Percentiles rank a stretch among this genome's conserved stretches.
phyloP scores from a whole-genome alignment of 1,139 yeast genomes.

The Geotrichum carabidarum region DNA sequence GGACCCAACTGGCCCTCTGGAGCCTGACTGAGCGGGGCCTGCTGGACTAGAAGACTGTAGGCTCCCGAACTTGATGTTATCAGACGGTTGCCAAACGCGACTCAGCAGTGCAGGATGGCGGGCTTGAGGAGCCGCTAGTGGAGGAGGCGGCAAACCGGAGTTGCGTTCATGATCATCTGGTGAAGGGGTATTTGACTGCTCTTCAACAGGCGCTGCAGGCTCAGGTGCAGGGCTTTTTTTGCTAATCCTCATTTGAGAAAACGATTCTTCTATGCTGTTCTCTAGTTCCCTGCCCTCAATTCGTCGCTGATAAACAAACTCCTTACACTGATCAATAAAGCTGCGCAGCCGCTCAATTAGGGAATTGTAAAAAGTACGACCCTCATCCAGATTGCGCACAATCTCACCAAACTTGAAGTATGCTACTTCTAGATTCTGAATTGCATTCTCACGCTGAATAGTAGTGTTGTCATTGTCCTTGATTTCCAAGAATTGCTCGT shows the following conservation, averaged over 20 bases:
- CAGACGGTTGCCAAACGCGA: conserved; percentile 13
- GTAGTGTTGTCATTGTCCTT: conserved; percentile 34
- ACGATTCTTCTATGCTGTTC: conserved; percentile 15
- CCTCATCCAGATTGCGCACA: conserved; percentile 59
- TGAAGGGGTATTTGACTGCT: neutral
- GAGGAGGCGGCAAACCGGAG: neutral
- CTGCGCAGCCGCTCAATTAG: conserved; percentile 49
- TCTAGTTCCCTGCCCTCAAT: conserved; percentile 53
- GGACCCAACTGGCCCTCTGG: neutral
- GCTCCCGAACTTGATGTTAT: conserved; percentile 3
- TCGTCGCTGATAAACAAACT: conserved; percentile 50
- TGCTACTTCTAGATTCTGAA: conserved; percentile 53
- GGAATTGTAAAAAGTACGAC: conserved; percentile 63
- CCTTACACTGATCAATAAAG: conserved; percentile 50
- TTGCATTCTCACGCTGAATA: conserved; percentile 44
- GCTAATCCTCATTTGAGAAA: conserved; percentile 7
- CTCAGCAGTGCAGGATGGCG: conserved; percentile 13
- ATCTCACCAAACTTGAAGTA: conserved; percentile 54
- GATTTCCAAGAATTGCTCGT: conserved; percentile 38
- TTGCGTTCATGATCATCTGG: neutral
- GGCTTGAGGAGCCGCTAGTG: conserved; percentile 16
- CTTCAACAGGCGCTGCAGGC: neutral
- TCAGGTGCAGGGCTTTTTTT: neutral
- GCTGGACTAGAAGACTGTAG: neutral
- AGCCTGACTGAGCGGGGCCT: neutral